Percentiles rank a stretch among this genome's conserved stretches.
Conservation (phyloP, 371 early-diverging fungal genomes). For the Capniomyces stellatus region DNA sequence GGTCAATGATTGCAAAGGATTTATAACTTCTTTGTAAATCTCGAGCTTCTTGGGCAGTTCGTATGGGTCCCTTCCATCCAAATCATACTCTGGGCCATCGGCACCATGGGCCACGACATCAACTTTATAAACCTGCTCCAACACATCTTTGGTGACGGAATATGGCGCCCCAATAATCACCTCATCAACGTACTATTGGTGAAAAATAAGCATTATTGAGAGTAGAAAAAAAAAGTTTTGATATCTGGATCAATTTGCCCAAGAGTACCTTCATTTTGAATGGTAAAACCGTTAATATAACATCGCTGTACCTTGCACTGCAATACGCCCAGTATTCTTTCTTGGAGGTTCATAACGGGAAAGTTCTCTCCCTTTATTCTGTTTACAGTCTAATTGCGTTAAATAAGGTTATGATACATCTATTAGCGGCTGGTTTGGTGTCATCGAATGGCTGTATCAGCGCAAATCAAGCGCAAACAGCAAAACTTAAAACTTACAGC, state of each 20-base stretch:
- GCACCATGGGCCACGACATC: conserved; percentile 59
- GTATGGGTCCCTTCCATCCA: conserved; percentile 70
- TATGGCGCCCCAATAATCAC: conserved; percentile 82
- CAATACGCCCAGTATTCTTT: conserved; percentile 72
- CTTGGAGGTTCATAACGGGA: conserved; percentile 87
- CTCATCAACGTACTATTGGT: conserved; percentile 59
- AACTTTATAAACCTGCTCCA: conserved; percentile 65
- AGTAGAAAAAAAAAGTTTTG: too few relatives aligned
- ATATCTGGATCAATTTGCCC: too few relatives aligned
- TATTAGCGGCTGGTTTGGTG: too few relatives aligned
- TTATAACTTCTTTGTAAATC: conserved; percentile 56
- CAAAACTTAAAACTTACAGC: conserved; percentile 33
- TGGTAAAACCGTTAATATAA: not conserved
- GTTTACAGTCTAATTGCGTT: conserved; percentile 43
- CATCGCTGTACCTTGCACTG: conserved; percentile 66
- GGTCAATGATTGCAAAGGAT: conserved; percentile 51
- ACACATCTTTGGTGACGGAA: conserved; percentile 63
- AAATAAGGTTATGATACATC: not conserved
- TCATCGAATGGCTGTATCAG: too few relatives aligned
- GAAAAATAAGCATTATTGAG: not conserved
- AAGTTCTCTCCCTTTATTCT: conserved; percentile 69
- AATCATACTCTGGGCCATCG: conserved; percentile 36
- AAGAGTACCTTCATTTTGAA: too few relatives aligned
- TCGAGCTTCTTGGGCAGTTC: conserved; percentile 48
- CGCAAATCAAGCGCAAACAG: too few relatives aligned